phyloP scores from a whole-genome alignment of 2,329 filamentous ascomycete species.

The Talaromyces sp. region DNA sequence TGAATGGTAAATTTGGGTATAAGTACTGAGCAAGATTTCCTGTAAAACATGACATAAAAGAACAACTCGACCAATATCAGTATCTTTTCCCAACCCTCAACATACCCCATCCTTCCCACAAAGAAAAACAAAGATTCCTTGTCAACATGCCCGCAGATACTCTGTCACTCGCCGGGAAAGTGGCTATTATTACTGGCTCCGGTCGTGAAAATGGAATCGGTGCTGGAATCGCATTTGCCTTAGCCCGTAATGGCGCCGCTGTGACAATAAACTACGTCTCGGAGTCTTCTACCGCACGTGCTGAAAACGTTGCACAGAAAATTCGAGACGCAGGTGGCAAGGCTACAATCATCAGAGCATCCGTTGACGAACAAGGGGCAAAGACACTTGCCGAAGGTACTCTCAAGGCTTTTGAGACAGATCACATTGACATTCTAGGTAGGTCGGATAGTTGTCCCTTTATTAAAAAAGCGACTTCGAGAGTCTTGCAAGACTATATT shows the following conservation, averaged over 20 bases:
- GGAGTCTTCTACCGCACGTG: background rate
- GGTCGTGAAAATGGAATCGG: constrained; percentile 14
- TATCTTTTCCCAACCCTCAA: no score
- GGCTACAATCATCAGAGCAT: background rate
- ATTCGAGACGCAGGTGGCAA: background rate
- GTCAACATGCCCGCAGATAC: constrained; percentile 4
- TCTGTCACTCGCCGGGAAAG: constrained; percentile 11
- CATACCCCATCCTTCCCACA: no score
- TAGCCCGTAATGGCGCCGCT: constrained; percentile 12
- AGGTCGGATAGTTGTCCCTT: background rate
- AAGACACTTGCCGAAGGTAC: background rate
- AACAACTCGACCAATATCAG: background rate
- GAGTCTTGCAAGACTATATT: background rate
- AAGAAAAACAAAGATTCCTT: background rate
- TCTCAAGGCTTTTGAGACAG: background rate
- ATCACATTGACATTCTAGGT: constrained; percentile 11
- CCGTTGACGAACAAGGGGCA: background rate
- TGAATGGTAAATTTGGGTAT: background rate
- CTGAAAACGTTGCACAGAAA: background rate
- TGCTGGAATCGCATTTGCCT: constrained; percentile 9
- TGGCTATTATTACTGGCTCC: constrained; percentile 11
- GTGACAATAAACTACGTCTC: constrained; percentile 12
- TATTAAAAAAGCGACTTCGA: background rate
- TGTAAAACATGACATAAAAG: background rate
- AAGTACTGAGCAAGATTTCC: background rate